These are phyloP conservation scores for Verticillium klebahnii DNA, from an alignment of 2,329 filamentous ascomycete genomes.

Conservation along the genomic window DNA sequence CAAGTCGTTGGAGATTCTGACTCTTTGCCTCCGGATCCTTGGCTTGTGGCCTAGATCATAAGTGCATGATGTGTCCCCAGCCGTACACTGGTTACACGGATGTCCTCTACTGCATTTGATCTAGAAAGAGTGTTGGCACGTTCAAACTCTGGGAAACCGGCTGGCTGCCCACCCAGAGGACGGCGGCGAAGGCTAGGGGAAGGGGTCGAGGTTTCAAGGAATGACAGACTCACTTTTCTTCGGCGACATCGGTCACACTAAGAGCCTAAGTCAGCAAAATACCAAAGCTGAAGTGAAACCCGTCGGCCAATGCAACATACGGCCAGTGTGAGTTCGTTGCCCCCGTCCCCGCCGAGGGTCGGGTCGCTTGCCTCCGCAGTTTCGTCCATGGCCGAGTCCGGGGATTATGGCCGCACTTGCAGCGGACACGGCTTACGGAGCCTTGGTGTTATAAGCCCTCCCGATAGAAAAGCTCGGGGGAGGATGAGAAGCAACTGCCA, in stretches of 20 bases:
- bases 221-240: neutral
- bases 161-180: too few relatives aligned
- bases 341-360: neutral
- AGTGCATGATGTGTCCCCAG: neutral
- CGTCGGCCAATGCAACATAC: neutral
- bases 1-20: constrained; percentile 14
- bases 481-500: too few relatives aligned
- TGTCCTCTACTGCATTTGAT: neutral
- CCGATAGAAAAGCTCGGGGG: too few relatives aligned
- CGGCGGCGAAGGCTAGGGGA: too few relatives aligned
- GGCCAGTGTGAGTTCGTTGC: neutral
- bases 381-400: neutral
- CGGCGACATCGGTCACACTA: constrained; percentile 1
- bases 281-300: neutral
- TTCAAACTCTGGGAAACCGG: neutral
- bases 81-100: neutral
- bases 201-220: too few relatives aligned
- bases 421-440: neutral
- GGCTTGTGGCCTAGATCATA: constrained; percentile 5
- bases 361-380: neutral
- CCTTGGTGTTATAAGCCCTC: neutral
- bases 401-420: neutral
- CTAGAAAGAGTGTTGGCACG: neutral
- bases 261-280: neutral
- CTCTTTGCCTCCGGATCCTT: constrained; percentile 8